phyloP scores from a whole-genome alignment of 441 rosid genomes.

The Mallotus repandus region DNA sequence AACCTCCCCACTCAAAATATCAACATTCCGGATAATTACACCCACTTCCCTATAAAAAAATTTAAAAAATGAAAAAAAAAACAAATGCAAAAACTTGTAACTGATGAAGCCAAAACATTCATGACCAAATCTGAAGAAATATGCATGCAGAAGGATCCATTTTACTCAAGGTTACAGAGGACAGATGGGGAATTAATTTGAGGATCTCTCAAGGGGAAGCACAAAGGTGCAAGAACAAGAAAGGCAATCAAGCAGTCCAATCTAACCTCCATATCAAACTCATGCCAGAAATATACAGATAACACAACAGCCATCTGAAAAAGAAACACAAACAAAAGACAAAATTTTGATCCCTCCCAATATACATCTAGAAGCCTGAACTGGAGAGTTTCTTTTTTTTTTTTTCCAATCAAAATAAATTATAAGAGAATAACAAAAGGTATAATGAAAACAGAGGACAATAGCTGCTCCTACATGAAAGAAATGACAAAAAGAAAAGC shows the following conservation, averaged over 20 bases:
- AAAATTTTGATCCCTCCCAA: neutral
- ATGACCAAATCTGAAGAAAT: conserved; percentile 4
- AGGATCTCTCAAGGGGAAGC: conserved; percentile 3
- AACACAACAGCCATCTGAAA: neutral
- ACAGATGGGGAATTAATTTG: neutral
- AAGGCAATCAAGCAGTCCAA: neutral
- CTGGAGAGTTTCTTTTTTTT: neutral
- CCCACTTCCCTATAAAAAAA: conserved; percentile 68
- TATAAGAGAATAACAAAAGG: neutral
- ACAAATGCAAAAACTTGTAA: conserved; percentile 20
- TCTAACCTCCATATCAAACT: neutral
- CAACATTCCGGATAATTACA: conserved; percentile 65
- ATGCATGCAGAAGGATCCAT: neutral
- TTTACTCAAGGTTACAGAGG: neutral
- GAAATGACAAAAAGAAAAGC: neutral
- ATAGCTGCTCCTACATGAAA: neutral
- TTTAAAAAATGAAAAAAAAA: conserved; percentile 28
- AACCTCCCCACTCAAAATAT: conserved; percentile 70
- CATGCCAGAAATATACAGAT: neutral
- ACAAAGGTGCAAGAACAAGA: conserved; percentile 7
- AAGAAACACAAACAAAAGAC: neutral
- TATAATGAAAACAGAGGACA: neutral
- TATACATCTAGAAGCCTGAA: neutral
- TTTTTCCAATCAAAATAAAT: neutral
- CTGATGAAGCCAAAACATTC: conserved; percentile 17